phyloP scores from a whole-genome alignment of 1,284 basidiomycete genomes.

The Sporisorium iseilematis-ciliati region DNA sequence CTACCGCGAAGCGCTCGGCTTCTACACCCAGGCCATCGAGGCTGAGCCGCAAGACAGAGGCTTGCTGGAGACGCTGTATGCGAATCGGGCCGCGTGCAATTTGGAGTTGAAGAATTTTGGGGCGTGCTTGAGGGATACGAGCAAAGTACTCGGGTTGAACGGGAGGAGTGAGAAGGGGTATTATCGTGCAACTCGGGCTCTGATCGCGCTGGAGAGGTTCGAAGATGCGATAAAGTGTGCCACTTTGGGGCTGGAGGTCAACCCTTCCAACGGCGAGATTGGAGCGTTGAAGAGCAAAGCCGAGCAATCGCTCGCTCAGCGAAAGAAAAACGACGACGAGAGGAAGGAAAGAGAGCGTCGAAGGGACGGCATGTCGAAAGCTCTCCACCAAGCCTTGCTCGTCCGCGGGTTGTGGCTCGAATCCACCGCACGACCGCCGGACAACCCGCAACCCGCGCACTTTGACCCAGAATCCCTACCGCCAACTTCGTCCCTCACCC shows the following conservation, averaged over 20 bases:
- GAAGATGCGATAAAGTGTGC: constrained; percentile 59
- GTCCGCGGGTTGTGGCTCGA: constrained; percentile 72
- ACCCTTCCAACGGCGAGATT: constrained; percentile 48
- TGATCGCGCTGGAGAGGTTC: constrained; percentile 53
- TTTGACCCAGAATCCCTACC: constrained; percentile 72
- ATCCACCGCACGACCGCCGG: constrained; percentile 71
- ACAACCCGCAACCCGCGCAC: constrained; percentile 73
- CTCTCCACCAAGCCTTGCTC: constrained; percentile 75
- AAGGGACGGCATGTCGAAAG: constrained; percentile 73
- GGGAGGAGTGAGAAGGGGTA: constrained; percentile 60
- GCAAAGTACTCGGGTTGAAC: constrained; percentile 34
- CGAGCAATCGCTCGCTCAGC: constrained; percentile 72
- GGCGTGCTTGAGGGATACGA: constrained; percentile 20
- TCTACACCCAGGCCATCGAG: constrained; percentile 90
- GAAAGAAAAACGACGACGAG: constrained; percentile 69
- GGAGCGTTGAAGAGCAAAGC: constrained; percentile 46
- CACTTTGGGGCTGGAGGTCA: constrained; percentile 41
- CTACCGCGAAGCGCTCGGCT: constrained; percentile 85
- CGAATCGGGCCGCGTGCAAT: constrained; percentile 91
- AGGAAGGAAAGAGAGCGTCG: constrained; percentile 73
- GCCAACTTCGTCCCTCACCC: constrained; percentile 36
- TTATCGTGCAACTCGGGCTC: constrained; percentile 60
- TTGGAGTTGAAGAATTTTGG: constrained; percentile 79
- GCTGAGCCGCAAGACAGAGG: constrained; percentile 78
- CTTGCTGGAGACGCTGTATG: constrained; percentile 75